These are phyloP conservation scores for Trametes cinnabarina DNA, from an alignment of 768 basidiomycete species.

Conservation along the genomic window DNA sequence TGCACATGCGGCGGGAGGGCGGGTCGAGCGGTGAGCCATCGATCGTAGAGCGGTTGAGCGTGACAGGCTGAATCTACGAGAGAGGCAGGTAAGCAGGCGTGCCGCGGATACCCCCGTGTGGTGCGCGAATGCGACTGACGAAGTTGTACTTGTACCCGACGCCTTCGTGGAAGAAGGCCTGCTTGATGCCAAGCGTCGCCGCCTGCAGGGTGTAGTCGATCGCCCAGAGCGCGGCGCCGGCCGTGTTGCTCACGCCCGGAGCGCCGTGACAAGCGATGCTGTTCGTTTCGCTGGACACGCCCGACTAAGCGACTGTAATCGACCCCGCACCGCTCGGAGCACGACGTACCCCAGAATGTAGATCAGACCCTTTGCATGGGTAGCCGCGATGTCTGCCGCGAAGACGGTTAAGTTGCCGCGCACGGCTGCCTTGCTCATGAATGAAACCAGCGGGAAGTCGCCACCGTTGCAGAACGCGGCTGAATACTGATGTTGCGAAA, in stretches of 20 bases:
- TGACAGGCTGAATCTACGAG: constrained; percentile 58
- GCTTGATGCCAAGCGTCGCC: constrained; percentile 51
- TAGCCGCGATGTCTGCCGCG: constrained; percentile 52
- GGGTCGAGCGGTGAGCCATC: constrained; percentile 50
- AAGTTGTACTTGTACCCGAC: constrained; percentile 72
- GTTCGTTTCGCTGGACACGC: constrained; percentile 28
- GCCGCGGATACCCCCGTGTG: too few species aligned
- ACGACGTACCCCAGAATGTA: constrained; percentile 54
- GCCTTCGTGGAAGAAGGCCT: constrained; percentile 63
- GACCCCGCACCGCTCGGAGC: not conserved
- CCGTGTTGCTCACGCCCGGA: constrained; percentile 62
- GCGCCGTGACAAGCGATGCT: constrained; percentile 41
- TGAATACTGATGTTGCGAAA: constrained; percentile 54
- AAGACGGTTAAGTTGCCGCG: constrained; percentile 51
- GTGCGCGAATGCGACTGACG: constrained; percentile 29
- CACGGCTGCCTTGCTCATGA: constrained; percentile 63
- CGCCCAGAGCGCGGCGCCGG: constrained; percentile 68
- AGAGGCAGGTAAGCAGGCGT: not conserved
- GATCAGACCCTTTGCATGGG: constrained; percentile 42
- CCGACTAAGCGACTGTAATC: not conserved
- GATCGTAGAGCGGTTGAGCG: constrained; percentile 54
- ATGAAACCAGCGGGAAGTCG: constrained; percentile 52
- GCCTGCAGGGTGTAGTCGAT: constrained; percentile 65
- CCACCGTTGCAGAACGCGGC: constrained; percentile 61
- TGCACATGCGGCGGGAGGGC: constrained; percentile 61